Evolutionary conservation across 108 stramenopile species (phyloP), one percentile per base, ranked within the genome.

Genomic region (Fragilaria crotonensis): DNA sequence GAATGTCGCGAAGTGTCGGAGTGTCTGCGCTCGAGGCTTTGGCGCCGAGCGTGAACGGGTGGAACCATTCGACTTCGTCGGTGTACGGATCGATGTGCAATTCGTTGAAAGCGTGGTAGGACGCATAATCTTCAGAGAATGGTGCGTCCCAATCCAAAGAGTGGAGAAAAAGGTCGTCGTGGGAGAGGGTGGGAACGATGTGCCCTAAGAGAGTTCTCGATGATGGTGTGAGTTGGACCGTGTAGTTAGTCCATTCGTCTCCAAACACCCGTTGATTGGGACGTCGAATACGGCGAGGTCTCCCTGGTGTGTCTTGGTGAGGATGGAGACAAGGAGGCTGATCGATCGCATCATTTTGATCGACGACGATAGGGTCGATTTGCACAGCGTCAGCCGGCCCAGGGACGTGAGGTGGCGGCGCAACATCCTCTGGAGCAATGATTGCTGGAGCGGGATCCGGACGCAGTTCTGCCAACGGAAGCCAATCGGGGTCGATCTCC

Each of bases 21-120:
- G 63, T 66, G 0, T 77, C 71, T 0, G 52, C 57, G 18, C n/a
- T 33, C 3, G 48, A 48, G 4, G 29, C 48, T 25, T 47, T 59
- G 9, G 62, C 62, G 5, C 14, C 32, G 20, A 54, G 55, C 5
- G 33, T 5, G 7, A 55, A n/a, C 27, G 54, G 54, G 11, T 55
- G 54, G 28, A 50, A 19, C 14, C 19, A 7, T 21, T 50, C 49
- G 5, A 50, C 5, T 5, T 7, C 19, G 49, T 20, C 49, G 5
- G 7, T 19, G 5, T 50, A 9, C 9, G 41, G 41, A 17, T 50
- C 49, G 21, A 50, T n/a, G 5, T 50, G 45, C 9, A 27, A 7
- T 29, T 30, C 5, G 11, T 30, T 26, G 5, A 17, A 11, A 17
- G 30, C 30, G 4, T 30, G 53, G 5, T 21, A 30, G 14, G 53